phyloP scores from a whole-genome alignment of 1,139 yeast genomes.

The Zygoascus meyerae region DNA sequence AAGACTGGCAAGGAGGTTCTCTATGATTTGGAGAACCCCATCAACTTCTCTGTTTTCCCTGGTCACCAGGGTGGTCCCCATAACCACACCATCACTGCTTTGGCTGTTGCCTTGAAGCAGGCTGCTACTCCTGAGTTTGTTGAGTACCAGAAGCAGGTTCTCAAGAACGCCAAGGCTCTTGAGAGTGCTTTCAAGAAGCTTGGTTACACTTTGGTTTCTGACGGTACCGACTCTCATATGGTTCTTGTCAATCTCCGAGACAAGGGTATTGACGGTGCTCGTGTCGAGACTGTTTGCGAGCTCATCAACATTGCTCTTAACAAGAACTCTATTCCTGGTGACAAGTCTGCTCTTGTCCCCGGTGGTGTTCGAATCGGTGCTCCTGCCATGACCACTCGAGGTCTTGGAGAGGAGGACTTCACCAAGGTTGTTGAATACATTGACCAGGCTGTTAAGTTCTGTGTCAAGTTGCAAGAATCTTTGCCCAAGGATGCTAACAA shows the following conservation, averaged over 20 bases:
- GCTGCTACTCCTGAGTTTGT: slow-evolving; percentile 80
- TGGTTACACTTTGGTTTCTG: slow-evolving; percentile 79
- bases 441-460: slow-evolving; percentile 72
- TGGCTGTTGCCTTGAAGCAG: slow-evolving; percentile 92
- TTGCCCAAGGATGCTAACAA: slow-evolving; percentile 84
- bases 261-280: slow-evolving; percentile 88
- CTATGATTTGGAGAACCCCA: slow-evolving; percentile 82
- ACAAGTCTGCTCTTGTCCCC: slow-evolving; percentile 89
- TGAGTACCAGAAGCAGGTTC: slow-evolving; percentile 76
- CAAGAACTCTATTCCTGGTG: slow-evolving; percentile 95
- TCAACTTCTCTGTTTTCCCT: slow-evolving; percentile 95
- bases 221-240: slow-evolving; percentile 93
- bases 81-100: slow-evolving; percentile 93
- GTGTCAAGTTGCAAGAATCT: slow-evolving; percentile 63
- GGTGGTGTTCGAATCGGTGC: slow-evolving; percentile 96
- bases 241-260: slow-evolving; percentile 79
- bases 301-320: slow-evolving; percentile 88
- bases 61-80: slow-evolving; percentile 99
- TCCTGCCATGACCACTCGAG: slow-evolving; percentile 98
- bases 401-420: slow-evolving; percentile 75
- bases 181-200: slow-evolving; percentile 60
- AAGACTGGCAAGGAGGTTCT: slow-evolving; percentile 84
- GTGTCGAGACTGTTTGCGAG: slow-evolving; percentile 88
- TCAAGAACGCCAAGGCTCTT: slow-evolving; percentile 71
- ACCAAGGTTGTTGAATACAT: slow-evolving; percentile 71